Conservation (phyloP, 139 green algal genomes). For the Volvox africanus region DNA sequence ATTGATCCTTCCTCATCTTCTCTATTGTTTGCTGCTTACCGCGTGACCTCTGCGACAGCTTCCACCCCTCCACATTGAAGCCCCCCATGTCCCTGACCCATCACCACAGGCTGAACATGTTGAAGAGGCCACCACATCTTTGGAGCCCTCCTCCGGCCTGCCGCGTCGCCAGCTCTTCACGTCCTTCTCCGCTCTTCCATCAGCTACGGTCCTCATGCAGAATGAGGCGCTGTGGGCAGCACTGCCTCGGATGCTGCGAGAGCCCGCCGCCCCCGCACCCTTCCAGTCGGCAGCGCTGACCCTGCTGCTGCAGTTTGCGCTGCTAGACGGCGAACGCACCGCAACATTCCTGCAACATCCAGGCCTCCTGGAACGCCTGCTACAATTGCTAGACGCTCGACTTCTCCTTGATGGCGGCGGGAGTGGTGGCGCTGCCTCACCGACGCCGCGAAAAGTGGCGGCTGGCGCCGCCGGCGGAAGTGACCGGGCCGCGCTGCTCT, state of each 20-base stretch:
- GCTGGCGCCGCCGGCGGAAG: background rate
- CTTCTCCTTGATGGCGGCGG: background rate
- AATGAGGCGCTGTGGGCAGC: conserved; percentile 53
- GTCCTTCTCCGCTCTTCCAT: background rate
- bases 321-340: conserved; percentile 44
- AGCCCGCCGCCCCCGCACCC: conserved; percentile 23
- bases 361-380: conserved; percentile 20
- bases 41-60: too few species aligned
- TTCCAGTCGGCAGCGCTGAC: conserved; percentile 30
- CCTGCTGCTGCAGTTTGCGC: conserved; percentile 51
- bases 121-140: too few species aligned
- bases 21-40: too few species aligned
- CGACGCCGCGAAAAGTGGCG: background rate
- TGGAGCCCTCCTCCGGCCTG: conserved; percentile 3
- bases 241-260: conserved; percentile 43
- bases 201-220: conserved; percentile 46
- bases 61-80: too few species aligned
- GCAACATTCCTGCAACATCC: conserved; percentile 18
- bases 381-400: conserved; percentile 22
- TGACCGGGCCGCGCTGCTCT: background rate
- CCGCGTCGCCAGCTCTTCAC: conserved; percentile 46
- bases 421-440: background rate
- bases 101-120: too few species aligned
- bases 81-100: too few species aligned
- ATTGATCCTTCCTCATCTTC: too few species aligned